Evolutionary conservation across 805 yeast genomes (phyloP).

Genomic region (Spathaspora boniae): DNA sequence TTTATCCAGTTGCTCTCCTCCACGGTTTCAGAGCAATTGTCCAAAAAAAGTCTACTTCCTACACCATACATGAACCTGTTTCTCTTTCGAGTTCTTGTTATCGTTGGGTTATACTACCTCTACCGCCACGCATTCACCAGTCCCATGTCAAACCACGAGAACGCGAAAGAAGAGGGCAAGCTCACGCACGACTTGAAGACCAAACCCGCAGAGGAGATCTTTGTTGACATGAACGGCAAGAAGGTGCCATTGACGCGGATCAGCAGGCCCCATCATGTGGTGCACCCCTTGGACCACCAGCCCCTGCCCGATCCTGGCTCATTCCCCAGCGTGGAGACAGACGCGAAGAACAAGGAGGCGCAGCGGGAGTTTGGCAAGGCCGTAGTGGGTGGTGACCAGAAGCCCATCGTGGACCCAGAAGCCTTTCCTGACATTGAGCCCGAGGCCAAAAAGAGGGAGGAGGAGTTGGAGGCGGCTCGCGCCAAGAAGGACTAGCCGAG

Average conservation of each 20-base stretch:
- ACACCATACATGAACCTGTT: conserved; percentile 6
- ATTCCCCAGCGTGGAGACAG: conserved; percentile 4
- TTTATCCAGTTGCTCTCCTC: neutral
- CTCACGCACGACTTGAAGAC: conserved; percentile 8
- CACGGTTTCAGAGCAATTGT: no score
- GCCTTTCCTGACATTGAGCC: conserved; percentile 32
- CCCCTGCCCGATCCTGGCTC: neutral
- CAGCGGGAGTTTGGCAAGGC: conserved; percentile 3
- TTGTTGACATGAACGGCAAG: conserved; percentile 33
- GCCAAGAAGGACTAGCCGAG: neutral
- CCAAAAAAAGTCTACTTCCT: neutral
- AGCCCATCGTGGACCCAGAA: conserved; percentile 20
- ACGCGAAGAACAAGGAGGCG: conserved; percentile 3
- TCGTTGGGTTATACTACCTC: conserved; percentile 5
- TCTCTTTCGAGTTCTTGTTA: conserved; percentile 5
- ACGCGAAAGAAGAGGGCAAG: conserved; percentile 9
- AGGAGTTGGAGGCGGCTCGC: conserved; percentile 5
- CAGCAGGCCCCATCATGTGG: conserved; percentile 38
- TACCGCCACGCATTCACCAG: conserved; percentile 2
- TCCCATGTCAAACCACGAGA: conserved; percentile 5
- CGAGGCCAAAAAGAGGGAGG: conserved; percentile 28
- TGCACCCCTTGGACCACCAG: conserved; percentile 11
- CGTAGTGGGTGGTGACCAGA: conserved; percentile 12
- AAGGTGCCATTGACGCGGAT: conserved; percentile 34
- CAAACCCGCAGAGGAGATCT: conserved; percentile 19